phyloP scores from a whole-genome alignment of 23 red algal species.

The Gracilaria gracilis region DNA sequence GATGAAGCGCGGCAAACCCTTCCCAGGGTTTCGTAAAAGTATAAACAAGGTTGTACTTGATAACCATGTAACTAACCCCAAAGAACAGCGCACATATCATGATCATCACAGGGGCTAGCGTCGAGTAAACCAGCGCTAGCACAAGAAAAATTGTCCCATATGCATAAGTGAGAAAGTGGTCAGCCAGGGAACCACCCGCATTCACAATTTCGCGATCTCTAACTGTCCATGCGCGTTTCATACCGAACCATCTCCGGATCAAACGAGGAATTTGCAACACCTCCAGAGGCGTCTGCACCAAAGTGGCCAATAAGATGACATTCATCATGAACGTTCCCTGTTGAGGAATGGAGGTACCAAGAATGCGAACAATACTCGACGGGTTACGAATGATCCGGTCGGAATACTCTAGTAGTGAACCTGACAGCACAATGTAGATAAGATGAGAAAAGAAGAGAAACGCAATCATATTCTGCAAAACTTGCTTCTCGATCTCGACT shows the following conservation, averaged over 20 bases:
- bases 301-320: slow-evolving; percentile 42
- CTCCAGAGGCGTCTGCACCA: slow-evolving; percentile 31
- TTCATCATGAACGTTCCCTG: slow-evolving; percentile 71
- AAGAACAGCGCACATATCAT: slow-evolving; percentile 47
- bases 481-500: slow-evolving; percentile 37
- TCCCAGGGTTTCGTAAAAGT: slow-evolving; percentile 65
- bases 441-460: slow-evolving; percentile 66
- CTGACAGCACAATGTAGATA: slow-evolving; percentile 66
- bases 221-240: slow-evolving; percentile 43
- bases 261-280: slow-evolving; percentile 48
- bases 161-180: slow-evolving; percentile 52
- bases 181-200: slow-evolving; percentile 28
- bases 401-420: slow-evolving; percentile 33
- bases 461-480: slow-evolving; percentile 46
- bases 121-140: slow-evolving; percentile 52
- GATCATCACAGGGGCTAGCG: slow-evolving; percentile 56
- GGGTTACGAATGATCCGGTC: slow-evolving; percentile 26
- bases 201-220: slow-evolving; percentile 57
- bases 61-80: slow-evolving; percentile 45
- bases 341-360: slow-evolving; percentile 40
- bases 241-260: slow-evolving; percentile 11
- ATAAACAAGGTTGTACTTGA: slow-evolving; percentile 67
- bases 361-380: slow-evolving; percentile 34
- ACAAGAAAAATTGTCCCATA: slow-evolving; percentile 49
- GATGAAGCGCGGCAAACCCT: slow-evolving; percentile 21